These are phyloP conservation scores for Hordeum vulgare DNA, from an alignment of 176 grass and related monocot species.

Conservation along the genomic window DNA sequence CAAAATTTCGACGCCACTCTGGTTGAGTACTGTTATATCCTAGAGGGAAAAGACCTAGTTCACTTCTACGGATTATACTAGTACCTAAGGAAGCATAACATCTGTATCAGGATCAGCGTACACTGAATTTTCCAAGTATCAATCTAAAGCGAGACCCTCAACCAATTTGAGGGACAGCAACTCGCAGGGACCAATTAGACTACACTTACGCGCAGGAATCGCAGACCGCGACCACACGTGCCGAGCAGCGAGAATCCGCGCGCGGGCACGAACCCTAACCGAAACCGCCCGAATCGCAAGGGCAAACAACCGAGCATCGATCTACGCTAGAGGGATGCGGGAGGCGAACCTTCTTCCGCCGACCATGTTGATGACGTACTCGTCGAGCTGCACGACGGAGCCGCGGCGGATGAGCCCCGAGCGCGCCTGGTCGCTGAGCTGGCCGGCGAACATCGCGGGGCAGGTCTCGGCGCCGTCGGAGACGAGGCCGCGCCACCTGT, in stretches of 20 bases:
- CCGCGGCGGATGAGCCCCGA: conserved; percentile 45
- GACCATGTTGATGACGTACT: conserved; percentile 56
- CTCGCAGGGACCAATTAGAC: neutral
- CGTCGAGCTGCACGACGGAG: conserved; percentile 58
- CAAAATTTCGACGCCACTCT: neutral
- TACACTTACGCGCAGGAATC: neutral
- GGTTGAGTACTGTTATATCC: neutral
- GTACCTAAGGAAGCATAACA: neutral
- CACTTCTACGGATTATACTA: neutral
- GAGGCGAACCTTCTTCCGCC: conserved; percentile 38
- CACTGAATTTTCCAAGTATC: neutral
- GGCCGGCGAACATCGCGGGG: conserved; percentile 41
- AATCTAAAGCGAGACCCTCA: neutral
- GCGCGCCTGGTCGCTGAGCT: conserved; percentile 54
- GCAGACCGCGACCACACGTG: neutral
- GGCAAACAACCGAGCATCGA: neutral
- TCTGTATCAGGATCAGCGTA: neutral
- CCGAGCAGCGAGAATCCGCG: neutral
- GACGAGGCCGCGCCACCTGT: conserved; percentile 55
- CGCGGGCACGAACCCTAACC: conserved; percentile 2
- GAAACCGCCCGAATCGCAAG: neutral
- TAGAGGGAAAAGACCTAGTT: neutral
- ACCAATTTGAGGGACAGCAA: neutral
- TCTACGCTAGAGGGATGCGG: neutral
- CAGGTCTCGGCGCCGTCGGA: conserved; percentile 49